Evolutionary conservation across 805 yeast species (phyloP).

Genomic region (Wickerhamiella qilinensis): DNA sequence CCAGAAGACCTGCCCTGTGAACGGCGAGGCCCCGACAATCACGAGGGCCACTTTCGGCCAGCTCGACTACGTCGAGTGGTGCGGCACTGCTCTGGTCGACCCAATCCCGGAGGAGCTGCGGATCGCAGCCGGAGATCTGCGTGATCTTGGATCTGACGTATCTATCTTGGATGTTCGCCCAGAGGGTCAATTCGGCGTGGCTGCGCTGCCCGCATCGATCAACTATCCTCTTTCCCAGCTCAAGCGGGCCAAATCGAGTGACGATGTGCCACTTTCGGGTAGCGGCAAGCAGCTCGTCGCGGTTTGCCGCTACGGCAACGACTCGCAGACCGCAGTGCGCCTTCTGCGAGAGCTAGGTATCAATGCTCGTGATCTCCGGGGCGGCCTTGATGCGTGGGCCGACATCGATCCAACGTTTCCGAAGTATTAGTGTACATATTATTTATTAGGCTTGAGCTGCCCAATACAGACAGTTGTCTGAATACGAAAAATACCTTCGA

Average conservation of each 20-base stretch:
- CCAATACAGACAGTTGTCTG: too few species aligned
- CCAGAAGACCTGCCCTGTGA: constrained; percentile 42
- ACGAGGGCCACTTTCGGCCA: constrained; percentile 32
- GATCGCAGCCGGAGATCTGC: constrained; percentile 16
- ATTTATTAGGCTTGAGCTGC: too few species aligned
- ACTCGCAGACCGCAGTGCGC: constrained; percentile 64
- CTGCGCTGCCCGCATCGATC: constrained; percentile 39
- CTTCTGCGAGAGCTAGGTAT: constrained; percentile 33
- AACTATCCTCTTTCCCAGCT: constrained; percentile 47
- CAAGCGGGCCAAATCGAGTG: constrained; percentile 20
- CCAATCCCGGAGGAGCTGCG: constrained; percentile 33
- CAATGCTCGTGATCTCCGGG: constrained; percentile 58
- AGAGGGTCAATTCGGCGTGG: constrained; percentile 53
- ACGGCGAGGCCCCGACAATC: constrained; percentile 40
- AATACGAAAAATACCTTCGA: too few species aligned
- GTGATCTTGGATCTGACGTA: constrained; percentile 11
- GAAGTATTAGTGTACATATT: too few species aligned
- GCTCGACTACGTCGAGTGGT: constrained; percentile 55
- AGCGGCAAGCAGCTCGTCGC: constrained; percentile 31
- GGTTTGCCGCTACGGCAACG: constrained; percentile 80
- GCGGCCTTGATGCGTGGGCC: constrained; percentile 66
- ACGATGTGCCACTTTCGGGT: constrained; percentile 8
- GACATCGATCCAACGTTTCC: constrained; percentile 48
- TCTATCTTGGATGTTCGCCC: constrained; percentile 68
- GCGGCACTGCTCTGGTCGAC: constrained; percentile 41